Conservation (phyloP, 1,284 basidiomycete genomes). For the Coniophora puteana region DNA sequence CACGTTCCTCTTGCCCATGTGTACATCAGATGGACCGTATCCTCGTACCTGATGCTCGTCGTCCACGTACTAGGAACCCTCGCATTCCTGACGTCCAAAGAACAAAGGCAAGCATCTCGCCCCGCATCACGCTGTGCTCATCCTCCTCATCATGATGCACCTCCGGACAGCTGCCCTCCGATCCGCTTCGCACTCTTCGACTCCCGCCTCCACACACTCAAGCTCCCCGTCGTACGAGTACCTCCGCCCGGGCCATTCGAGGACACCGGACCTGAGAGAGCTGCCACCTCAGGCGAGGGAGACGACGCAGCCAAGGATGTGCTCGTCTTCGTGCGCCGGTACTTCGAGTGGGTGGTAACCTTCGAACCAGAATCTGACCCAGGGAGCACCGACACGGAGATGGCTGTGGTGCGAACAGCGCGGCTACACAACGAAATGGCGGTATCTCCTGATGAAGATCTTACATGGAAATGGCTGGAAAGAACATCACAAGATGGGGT, state of each 20-base stretch:
- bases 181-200: slow-evolving; percentile 56
- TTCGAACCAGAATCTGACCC: too few relatives aligned
- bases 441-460: too few relatives aligned
- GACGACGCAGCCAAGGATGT: slow-evolving; percentile 26
- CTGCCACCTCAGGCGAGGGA: too few relatives aligned
- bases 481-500: too few relatives aligned
- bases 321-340: slow-evolving; percentile 33
- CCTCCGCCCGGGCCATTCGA: slow-evolving; percentile 14
- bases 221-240: slow-evolving; percentile 48
- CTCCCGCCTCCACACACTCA: slow-evolving; percentile 49
- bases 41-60: slow-evolving; percentile 30
- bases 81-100: slow-evolving; percentile 21
- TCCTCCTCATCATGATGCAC: background rate
- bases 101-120: too few relatives aligned
- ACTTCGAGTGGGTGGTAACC: slow-evolving; percentile 41
- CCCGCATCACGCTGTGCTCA: slow-evolving; percentile 14
- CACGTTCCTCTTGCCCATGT: slow-evolving; percentile 1
- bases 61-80: slow-evolving; percentile 25
- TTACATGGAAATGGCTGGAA: too few relatives aligned
- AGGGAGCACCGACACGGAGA: too few relatives aligned
- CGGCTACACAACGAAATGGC: too few relatives aligned
- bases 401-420: too few relatives aligned
- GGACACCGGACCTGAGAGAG: too few relatives aligned
- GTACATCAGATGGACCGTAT: slow-evolving; percentile 24
- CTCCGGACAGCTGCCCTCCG: slow-evolving; percentile 8